phyloP scores from a whole-genome alignment of 2,329 filamentous ascomycete genomes.

The Sporothrix humicola region DNA sequence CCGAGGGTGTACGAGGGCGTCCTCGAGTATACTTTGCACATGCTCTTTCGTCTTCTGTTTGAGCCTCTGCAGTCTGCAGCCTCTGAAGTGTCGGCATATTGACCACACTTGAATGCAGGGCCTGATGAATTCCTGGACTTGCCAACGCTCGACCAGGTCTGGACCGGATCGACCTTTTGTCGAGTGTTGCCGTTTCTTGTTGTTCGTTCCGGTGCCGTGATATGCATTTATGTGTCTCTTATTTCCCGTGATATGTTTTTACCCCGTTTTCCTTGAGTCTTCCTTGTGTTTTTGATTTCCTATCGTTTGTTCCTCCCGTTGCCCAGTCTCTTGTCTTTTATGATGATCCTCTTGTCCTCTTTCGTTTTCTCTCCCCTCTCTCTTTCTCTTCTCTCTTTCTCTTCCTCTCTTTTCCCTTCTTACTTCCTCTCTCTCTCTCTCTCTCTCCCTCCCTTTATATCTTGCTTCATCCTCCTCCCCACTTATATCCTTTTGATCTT shows the following conservation, averaged over 20 bases:
- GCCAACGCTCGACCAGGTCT: not conserved
- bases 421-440: not conserved
- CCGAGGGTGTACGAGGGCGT: not conserved
- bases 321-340: not conserved
- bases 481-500: not conserved
- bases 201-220: not conserved
- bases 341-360: not conserved
- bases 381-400: not conserved
- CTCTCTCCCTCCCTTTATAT: not conserved
- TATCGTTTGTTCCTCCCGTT: not conserved
- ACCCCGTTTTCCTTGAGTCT: too few species aligned
- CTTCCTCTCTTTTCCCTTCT: not conserved
- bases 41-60: not conserved
- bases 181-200: not conserved
- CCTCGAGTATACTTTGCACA: too few species aligned
- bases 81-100: too few species aligned
- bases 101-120: too few species aligned
- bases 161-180: not conserved
- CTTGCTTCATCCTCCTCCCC: not conserved
- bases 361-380: not conserved
- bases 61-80: not conserved
- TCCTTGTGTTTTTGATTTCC: not conserved
- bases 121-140: not conserved
- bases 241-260: not conserved
- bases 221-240: not conserved